Conservation (phyloP, 345 rosid genomes). For the Brassica cretica region DNA sequence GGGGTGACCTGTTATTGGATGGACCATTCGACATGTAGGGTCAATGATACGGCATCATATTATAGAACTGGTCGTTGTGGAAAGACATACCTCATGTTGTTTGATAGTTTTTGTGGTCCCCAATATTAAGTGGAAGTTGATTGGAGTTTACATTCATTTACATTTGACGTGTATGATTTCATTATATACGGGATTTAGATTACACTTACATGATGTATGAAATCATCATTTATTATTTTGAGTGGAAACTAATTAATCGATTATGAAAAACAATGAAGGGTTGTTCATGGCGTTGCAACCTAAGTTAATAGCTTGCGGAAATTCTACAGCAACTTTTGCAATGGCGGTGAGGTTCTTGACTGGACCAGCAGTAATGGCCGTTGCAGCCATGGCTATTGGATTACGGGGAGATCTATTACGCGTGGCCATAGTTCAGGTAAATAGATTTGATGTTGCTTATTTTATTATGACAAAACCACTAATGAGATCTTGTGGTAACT, state of each 20-base stretch:
- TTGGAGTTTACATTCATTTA: slow-evolving; percentile 29
- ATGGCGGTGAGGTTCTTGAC: slow-evolving; percentile 84
- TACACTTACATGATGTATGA: background rate
- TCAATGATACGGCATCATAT: slow-evolving; percentile 22
- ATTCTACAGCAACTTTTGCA: slow-evolving; percentile 66
- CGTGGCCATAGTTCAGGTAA: slow-evolving; percentile 91
- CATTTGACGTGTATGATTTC: background rate
- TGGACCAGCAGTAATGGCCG: slow-evolving; percentile 94
- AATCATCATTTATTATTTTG: slow-evolving; percentile 10
- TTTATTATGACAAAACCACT: background rate
- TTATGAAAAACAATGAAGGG: slow-evolving; percentile 44
- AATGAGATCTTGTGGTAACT: background rate
- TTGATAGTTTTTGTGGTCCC: slow-evolving; percentile 36
- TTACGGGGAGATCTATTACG: slow-evolving; percentile 65
- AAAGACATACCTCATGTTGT: slow-evolving; percentile 41
- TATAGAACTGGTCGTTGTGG: slow-evolving; percentile 14
- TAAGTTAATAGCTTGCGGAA: slow-evolving; percentile 87
- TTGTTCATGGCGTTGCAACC: slow-evolving; percentile 98
- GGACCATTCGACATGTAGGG: slow-evolving; percentile 40
- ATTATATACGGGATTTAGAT: background rate
- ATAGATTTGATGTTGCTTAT: background rate
- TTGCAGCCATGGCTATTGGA: slow-evolving; percentile 78
- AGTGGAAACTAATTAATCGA: background rate
- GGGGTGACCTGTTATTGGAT: slow-evolving; percentile 10
- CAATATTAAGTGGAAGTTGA: slow-evolving; percentile 33